These are phyloP conservation scores for Penicillium riverlandense DNA, from an alignment of 495 filamentous ascomycete genomes.

Conservation along the genomic window DNA sequence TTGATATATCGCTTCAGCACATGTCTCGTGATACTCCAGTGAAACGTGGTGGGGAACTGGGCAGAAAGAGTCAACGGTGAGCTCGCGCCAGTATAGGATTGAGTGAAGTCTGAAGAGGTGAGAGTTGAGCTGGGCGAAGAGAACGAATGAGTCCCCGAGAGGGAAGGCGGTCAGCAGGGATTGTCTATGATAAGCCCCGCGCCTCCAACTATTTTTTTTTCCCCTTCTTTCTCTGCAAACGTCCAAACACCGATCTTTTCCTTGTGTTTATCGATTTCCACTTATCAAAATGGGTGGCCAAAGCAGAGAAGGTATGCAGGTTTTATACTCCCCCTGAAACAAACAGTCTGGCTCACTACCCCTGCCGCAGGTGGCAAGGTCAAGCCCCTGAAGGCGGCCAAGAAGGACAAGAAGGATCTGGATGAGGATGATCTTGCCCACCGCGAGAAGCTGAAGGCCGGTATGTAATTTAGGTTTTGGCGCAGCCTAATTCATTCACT, in stretches of 20 bases:
- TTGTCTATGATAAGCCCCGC: constrained; percentile 6
- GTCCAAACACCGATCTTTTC: constrained; percentile 2
- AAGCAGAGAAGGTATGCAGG: constrained; percentile 54
- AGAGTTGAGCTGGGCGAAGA: not conserved
- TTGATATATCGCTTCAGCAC: constrained; percentile 11
- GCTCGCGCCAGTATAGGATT: not conserved
- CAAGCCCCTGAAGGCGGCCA: constrained; percentile 75
- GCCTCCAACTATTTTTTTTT: constrained; percentile 3
- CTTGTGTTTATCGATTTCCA: constrained; percentile 5
- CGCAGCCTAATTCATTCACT: not conserved
- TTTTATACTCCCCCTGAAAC: not conserved
- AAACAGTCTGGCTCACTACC: constrained; percentile 1
- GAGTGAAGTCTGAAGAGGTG: not conserved
- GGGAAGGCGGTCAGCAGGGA: constrained; percentile 1
- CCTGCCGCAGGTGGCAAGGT: constrained; percentile 62
- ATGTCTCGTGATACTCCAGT: constrained; percentile 6
- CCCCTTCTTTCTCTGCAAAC: constrained; percentile 16
- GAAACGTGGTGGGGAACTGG: not conserved
- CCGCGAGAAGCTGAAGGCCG: constrained; percentile 65
- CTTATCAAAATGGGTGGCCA: constrained; percentile 53
- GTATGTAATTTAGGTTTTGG: constrained; percentile 32
- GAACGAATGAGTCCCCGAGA: not conserved
- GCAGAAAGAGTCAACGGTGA: not conserved
- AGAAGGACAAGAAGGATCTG: constrained; percentile 68
- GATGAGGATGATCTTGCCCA: constrained; percentile 73